Conservation (phyloP, 441 rosid species). For the Erodium moschatum region DNA sequence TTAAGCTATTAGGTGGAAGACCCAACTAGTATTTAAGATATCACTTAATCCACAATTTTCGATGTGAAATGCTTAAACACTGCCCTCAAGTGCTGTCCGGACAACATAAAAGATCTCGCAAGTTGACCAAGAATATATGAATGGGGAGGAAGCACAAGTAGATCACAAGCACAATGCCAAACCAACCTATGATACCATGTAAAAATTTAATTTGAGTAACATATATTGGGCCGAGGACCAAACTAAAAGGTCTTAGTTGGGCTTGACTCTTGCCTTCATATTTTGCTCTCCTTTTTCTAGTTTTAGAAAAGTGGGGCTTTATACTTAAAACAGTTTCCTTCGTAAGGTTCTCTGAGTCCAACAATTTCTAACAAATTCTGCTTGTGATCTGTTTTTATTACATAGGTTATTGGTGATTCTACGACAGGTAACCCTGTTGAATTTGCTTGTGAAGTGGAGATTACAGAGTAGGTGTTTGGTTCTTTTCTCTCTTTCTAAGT, state of each 20-base stretch:
- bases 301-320: not conserved
- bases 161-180: not conserved
- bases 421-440: slow-evolving; percentile 59
- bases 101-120: not conserved
- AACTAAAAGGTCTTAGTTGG: not conserved
- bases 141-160: not conserved
- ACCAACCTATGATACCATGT: not conserved
- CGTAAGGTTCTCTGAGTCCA: not conserved
- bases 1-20: not conserved
- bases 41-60: not conserved
- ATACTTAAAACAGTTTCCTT: slow-evolving; percentile 13
- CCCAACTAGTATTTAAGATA: not conserved
- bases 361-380: slow-evolving; percentile 15
- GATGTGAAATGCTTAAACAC: not conserved
- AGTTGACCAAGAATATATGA: not conserved
- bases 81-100: not conserved
- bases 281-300: not conserved
- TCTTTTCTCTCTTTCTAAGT: slow-evolving; percentile 9
- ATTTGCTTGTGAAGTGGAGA: slow-evolving; percentile 92
- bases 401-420: slow-evolving; percentile 68
- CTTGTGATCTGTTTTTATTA: slow-evolving; percentile 18
- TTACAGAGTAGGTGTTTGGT: slow-evolving; percentile 64
- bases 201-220: not conserved
- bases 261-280: not conserved
- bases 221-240: not conserved